Evolutionary conservation across 768 basidiomycete genomes (phyloP).

Genomic region (Pleurotus citrinopileatus): DNA sequence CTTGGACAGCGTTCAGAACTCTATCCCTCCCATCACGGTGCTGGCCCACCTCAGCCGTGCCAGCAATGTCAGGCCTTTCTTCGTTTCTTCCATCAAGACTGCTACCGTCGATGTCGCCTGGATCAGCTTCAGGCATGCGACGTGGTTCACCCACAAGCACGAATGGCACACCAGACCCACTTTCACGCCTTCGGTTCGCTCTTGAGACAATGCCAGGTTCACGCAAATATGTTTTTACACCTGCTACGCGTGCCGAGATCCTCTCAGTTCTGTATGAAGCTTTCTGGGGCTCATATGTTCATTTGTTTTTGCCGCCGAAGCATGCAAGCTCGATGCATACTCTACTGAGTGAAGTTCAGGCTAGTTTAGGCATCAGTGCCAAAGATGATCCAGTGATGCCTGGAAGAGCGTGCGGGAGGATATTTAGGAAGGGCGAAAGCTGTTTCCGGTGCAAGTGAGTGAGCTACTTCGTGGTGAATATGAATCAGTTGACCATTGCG

Average conservation of each 20-base stretch:
- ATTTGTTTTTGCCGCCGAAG: slow-evolving; percentile 69
- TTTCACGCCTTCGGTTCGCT: slow-evolving; percentile 70
- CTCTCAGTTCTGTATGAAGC: slow-evolving; percentile 79
- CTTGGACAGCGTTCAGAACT: background rate
- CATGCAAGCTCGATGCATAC: slow-evolving; percentile 62
- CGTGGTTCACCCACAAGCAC: slow-evolving; percentile 35
- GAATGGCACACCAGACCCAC: slow-evolving; percentile 54
- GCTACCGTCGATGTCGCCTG: slow-evolving; percentile 44
- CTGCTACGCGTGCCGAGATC: slow-evolving; percentile 73
- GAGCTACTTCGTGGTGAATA: background rate
- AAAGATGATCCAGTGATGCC: slow-evolving; percentile 56
- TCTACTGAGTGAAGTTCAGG: slow-evolving; percentile 71
- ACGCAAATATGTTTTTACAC: slow-evolving; percentile 73
- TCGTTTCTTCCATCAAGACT: slow-evolving; percentile 47
- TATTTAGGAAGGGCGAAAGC: slow-evolving; percentile 88
- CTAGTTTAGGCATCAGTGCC: slow-evolving; percentile 52
- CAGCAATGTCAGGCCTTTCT: slow-evolving; percentile 20
- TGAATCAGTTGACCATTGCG: slow-evolving; percentile 6
- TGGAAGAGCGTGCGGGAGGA: slow-evolving; percentile 76
- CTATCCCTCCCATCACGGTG: background rate
- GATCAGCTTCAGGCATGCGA: slow-evolving; percentile 16
- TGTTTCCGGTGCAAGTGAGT: slow-evolving; percentile 94
- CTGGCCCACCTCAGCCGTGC: background rate
- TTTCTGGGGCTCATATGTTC: slow-evolving; percentile 76
- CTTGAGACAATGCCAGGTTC: slow-evolving; percentile 82